Evolutionary conservation across 192 early-diverging fungal species (phyloP).

Genomic region (Rhizoclosmatium globosum): DNA sequence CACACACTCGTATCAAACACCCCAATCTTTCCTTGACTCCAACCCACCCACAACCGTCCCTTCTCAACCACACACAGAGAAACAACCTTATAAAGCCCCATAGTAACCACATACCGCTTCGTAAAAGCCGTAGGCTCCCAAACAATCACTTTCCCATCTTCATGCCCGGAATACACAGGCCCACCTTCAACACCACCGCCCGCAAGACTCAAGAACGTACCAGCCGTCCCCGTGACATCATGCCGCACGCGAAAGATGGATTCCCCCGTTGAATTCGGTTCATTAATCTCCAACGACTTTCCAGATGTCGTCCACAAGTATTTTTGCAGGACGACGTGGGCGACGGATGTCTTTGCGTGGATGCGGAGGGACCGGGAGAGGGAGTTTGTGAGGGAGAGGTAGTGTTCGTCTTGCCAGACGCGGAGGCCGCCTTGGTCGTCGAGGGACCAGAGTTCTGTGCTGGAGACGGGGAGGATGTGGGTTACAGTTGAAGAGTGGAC

Average conservation of each 20-base stretch:
- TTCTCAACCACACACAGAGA: slow-evolving; percentile 57
- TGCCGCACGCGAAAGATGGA: slow-evolving; percentile 45
- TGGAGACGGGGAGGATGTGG: slow-evolving; percentile 10
- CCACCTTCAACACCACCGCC: slow-evolving; percentile 37
- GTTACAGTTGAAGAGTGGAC: slow-evolving; percentile 3
- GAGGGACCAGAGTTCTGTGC: slow-evolving; percentile 13
- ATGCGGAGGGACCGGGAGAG: slow-evolving; percentile 56
- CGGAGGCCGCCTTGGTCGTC: slow-evolving; percentile 33
- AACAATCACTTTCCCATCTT: slow-evolving; percentile 79
- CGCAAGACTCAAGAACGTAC: slow-evolving; percentile 67
- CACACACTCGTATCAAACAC: slow-evolving; percentile 65
- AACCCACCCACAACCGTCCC: slow-evolving; percentile 78
- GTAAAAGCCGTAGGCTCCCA: slow-evolving; percentile 65
- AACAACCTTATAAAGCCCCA: slow-evolving; percentile 73
- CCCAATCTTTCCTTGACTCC: slow-evolving; percentile 78
- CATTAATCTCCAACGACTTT: slow-evolving; percentile 64
- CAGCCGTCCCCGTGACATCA: slow-evolving; percentile 47
- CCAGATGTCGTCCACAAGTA: slow-evolving; percentile 71
- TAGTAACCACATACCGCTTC: slow-evolving; percentile 53
- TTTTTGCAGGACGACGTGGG: slow-evolving; percentile 51
- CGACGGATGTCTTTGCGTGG: slow-evolving; percentile 52
- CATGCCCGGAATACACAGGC: slow-evolving; percentile 74
- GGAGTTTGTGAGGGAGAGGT: slow-evolving; percentile 52
- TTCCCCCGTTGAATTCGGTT: slow-evolving; percentile 30
- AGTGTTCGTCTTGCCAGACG: slow-evolving; percentile 18